Evolutionary conservation across 768 basidiomycete genomes (phyloP).

Genomic region (Ramaria rubella): DNA sequence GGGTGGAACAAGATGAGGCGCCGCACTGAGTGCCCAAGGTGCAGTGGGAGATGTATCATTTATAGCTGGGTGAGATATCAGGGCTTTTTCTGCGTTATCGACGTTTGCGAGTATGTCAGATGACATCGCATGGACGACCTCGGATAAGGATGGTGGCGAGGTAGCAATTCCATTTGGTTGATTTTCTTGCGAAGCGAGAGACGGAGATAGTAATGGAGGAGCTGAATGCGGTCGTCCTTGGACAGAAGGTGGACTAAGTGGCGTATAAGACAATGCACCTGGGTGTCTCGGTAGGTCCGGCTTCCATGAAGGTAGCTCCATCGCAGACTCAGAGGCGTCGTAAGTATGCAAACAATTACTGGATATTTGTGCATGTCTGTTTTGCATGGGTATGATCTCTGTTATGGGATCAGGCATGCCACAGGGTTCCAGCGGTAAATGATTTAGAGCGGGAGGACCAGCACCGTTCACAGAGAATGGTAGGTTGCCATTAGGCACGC

Average conservation of each 20-base stretch:
- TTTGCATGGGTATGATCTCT: neutral
- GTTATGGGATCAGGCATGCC: neutral
- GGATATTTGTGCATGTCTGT: neutral
- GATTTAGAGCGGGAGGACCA: neutral
- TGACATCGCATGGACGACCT: constrained; percentile 5
- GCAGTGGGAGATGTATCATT: neutral
- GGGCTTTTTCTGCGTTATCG: neutral
- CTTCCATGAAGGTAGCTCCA: neutral
- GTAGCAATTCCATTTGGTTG: neutral
- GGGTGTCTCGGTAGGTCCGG: neutral
- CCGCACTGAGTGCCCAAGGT: neutral
- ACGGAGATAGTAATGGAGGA: neutral
- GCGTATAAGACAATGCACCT: neutral
- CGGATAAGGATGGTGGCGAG: neutral
- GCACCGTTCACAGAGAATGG: neutral
- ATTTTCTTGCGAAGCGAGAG: neutral
- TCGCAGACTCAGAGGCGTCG: neutral
- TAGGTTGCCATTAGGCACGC: neutral
- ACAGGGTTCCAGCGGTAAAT: neutral
- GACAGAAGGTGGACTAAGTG: neutral
- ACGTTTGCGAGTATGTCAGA: neutral
- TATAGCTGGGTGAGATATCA: neutral
- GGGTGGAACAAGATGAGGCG: neutral
- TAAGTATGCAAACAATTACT: neutral
- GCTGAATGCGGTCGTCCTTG: constrained; percentile 1